Evolutionary conservation across 2,329 filamentous ascomycete species (phyloP), one percentile per base, ranked within the genome.

Genomic region (Beauveria bassiana): DNA sequence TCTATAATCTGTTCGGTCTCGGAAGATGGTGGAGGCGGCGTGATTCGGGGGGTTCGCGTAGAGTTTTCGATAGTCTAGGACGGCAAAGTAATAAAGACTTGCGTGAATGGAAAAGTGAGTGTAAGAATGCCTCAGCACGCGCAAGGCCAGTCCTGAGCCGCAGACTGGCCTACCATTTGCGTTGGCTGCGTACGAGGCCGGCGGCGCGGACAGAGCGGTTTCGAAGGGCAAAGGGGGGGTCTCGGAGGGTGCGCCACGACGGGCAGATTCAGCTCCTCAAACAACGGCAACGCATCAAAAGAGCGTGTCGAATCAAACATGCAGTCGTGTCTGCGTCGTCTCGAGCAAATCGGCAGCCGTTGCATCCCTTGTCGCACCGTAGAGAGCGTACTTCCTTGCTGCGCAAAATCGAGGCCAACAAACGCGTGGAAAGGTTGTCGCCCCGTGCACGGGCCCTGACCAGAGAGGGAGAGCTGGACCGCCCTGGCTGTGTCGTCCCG

Each of bases 351-450:
- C 57, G 57, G 45, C 34, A 51, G 46, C 46, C 31, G 22, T 51
- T 38, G 16, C 22, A 45, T 49, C 47, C 14, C 47, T 53, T 31
- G 12, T 53, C 9, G 47, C 22, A 34, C 22, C 18, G 54, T 20
- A 46, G 26, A 26, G 42, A 18, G 24, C 42, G 42, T 58, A 38
- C 40, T 22, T 14, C 34, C 38, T 28, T 20, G 31, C 20, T 59
- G 56, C 56, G 47, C 57, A 60, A 60, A 59, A 60, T 53, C 57
- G 34, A 60, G 57, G 57, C 49, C 57, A 60, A 60, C 49, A 49
- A 60, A 60, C 57, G 57, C 57, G 57, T 60, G 46, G n/a, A 28
- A 31, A 45, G 38, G 40, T 34, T 18, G 47, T 60, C 57, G 57
- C 40, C 26, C 40, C 26, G 57, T 60, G 57, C 57, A 60, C 57